Evolutionary conservation across 345 rosid species (phyloP), one percentile per base, ranked within the genome.

Genomic region (Nasturtium officinale): DNA sequence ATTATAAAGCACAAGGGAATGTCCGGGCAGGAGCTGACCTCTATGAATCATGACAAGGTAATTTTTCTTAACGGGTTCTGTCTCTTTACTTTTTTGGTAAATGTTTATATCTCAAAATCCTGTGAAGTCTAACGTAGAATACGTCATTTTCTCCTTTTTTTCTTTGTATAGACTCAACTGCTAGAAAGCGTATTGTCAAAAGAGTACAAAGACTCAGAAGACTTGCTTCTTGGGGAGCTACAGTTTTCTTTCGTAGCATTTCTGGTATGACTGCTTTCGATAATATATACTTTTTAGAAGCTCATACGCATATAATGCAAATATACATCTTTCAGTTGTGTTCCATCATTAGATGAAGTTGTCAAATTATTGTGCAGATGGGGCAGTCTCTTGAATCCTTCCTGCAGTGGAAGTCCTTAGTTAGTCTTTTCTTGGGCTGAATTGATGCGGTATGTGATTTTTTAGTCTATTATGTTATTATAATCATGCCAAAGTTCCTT

Each of bases 31-130:
- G 87, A 87, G 77, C 91, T 94, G 61, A 88, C 98, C 58, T 82
- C 90, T 67, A 75, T 91, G 85, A 94, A 94, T 85, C 90, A 87
- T 61, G 98, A 94, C 95, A 94, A 94, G 93, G 98, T 77, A 79
- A 56, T 54, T 28, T 48, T 23, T 3, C 11, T 32, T 40, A 6
- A 46, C 5, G 6, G 9, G 15, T 47, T 18, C 23, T 10, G 20
- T 15, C 2, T 67, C 16, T 51, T 7, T 71, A n/a, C 9, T 6
- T 58, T 63, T 51, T 40, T 11, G 18, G 23, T 59, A 6, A 33
- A 37, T 69, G 23, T 30, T 67, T 47, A 13, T 47, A 35, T 2
- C 23, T 48, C 59, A 23, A 33, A 33, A 40, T 77, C 35, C 12
- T 68, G 17, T 72, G 40, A 66, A 40, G 43, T 25, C 5, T 30